phyloP scores from a whole-genome alignment of 2,329 filamentous ascomycete genomes.

The Cercospora sesami region DNA sequence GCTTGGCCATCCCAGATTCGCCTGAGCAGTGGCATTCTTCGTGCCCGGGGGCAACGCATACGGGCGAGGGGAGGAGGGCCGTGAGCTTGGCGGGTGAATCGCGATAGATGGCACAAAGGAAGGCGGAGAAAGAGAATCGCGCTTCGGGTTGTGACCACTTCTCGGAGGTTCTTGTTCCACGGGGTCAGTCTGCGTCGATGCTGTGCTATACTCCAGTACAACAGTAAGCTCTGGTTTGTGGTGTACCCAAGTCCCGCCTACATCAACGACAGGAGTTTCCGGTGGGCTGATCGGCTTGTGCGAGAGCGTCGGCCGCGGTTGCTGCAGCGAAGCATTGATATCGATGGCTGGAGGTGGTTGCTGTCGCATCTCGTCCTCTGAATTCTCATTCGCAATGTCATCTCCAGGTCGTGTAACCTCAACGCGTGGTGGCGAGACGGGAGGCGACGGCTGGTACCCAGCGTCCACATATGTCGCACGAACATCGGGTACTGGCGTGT shows the following conservation, averaged over 20 bases:
- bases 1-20: conserved; percentile 55
- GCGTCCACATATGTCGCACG: conserved; percentile 65
- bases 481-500: conserved; percentile 24
- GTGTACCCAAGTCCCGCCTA: conserved; percentile 29
- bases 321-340: conserved; percentile 16
- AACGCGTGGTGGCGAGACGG: conserved; percentile 66
- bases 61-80: conserved; percentile 74
- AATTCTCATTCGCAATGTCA: conserved; percentile 17
- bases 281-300: conserved; percentile 60
- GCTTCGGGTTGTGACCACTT: conserved; percentile 27
- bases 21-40: conserved; percentile 82
- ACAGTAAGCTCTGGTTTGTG: conserved; percentile 23
- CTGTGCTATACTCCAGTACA: conserved; percentile 32
- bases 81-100: conserved; percentile 82
- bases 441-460: conserved; percentile 82
- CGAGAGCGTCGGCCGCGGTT: conserved; percentile 15
- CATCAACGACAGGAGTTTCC: conserved; percentile 58
- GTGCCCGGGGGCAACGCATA: conserved; percentile 76
- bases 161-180: conserved; percentile 34
- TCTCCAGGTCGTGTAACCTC: conserved; percentile 18
- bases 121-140: conserved; percentile 36
- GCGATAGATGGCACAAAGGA: conserved; percentile 70
- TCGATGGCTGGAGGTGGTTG: conserved; percentile 14
- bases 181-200: conserved; percentile 39
- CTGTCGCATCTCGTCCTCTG: conserved; percentile 18